Conservation (phyloP, 2,329 filamentous ascomycete species). For the Penicillium palitans region DNA sequence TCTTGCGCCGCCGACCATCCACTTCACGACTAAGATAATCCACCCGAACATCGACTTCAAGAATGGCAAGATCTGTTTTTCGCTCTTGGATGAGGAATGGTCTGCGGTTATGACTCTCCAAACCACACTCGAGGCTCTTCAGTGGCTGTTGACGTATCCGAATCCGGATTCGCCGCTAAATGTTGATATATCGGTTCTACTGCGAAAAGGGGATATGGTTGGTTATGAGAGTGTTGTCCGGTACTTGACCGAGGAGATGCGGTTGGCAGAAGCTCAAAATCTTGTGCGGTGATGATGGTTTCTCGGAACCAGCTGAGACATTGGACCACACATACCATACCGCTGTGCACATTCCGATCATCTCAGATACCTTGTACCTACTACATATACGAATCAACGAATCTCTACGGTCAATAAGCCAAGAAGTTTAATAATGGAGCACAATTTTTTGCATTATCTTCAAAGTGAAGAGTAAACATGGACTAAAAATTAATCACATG, state of each 20-base stretch:
- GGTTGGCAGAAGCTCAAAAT: conserved; percentile 41
- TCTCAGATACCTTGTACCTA: not conserved
- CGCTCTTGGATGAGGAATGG: conserved; percentile 77
- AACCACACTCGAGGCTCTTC: conserved; percentile 48
- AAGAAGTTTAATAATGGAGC: not conserved
- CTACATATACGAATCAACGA: not conserved
- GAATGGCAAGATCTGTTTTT: conserved; percentile 90
- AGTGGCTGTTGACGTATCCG: conserved; percentile 49
- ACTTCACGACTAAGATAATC: conserved; percentile 79
- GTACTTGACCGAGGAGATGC: conserved; percentile 50
- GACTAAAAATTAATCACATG: conserved; percentile 15
- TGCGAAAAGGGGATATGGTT: conserved; percentile 47
- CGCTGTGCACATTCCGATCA: conserved; percentile 7
- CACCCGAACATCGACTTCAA: conserved; percentile 76
- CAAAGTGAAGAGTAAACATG: not conserved
- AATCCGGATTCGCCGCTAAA: conserved; percentile 51
- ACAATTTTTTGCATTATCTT: conserved; percentile 9
- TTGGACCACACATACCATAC: not conserved
- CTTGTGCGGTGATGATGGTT: conserved; percentile 11
- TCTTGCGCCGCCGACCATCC: conserved; percentile 70
- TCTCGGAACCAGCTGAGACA: not conserved
- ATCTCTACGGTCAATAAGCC: not conserved
- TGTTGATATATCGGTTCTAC: conserved; percentile 49
- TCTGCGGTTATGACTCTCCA: conserved; percentile 68
- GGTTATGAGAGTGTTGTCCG: conserved; percentile 50